Percentiles rank a stretch among this genome's conserved stretches.
Conservation (phyloP, 352 stramenopile species). For the Phytophthora constricta region DNA sequence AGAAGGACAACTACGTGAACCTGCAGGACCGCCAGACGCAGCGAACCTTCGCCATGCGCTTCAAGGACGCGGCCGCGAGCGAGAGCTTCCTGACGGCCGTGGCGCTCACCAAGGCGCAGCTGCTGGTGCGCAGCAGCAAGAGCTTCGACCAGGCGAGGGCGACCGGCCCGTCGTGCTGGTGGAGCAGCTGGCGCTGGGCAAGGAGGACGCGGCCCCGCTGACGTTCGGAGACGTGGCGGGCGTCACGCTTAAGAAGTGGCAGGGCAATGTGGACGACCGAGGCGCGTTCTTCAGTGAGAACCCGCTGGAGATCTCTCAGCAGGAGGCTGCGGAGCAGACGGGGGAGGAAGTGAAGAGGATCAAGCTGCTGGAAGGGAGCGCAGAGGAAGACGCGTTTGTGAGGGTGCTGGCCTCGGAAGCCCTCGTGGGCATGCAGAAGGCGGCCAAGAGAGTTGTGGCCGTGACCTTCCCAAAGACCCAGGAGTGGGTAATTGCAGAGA, state of each 20-base stretch:
- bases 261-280: slow-evolving; percentile 32
- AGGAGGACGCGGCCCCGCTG: slow-evolving; percentile 48
- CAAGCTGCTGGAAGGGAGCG: slow-evolving; percentile 33
- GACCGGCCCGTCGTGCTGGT: slow-evolving; percentile 33
- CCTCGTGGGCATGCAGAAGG: slow-evolving; percentile 72
- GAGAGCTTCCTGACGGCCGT: slow-evolving; percentile 56
- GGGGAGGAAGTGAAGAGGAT: slow-evolving; percentile 56
- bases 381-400: slow-evolving; percentile 33
- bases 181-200: slow-evolving; percentile 60
- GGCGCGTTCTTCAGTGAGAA: slow-evolving; percentile 60
- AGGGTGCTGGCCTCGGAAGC: slow-evolving; percentile 51
- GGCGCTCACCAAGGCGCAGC: slow-evolving; percentile 61
- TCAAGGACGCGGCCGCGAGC: slow-evolving; percentile 54
- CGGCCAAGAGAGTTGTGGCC: slow-evolving; percentile 57
- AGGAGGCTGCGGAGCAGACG: slow-evolving; percentile 28
- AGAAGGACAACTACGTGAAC: slow-evolving; percentile 80
- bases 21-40: slow-evolving; percentile 60
- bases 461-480: slow-evolving; percentile 51
- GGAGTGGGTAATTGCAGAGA: slow-evolving; percentile 68
- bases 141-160: slow-evolving; percentile 18
- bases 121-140: slow-evolving; percentile 38
- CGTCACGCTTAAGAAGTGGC: slow-evolving; percentile 60
- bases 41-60: slow-evolving; percentile 79
- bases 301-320: slow-evolving; percentile 54
- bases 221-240: slow-evolving; percentile 56